These are phyloP conservation scores for Fraxinus americana DNA, from an alignment of 257 asterid species.

Conservation along the genomic window DNA sequence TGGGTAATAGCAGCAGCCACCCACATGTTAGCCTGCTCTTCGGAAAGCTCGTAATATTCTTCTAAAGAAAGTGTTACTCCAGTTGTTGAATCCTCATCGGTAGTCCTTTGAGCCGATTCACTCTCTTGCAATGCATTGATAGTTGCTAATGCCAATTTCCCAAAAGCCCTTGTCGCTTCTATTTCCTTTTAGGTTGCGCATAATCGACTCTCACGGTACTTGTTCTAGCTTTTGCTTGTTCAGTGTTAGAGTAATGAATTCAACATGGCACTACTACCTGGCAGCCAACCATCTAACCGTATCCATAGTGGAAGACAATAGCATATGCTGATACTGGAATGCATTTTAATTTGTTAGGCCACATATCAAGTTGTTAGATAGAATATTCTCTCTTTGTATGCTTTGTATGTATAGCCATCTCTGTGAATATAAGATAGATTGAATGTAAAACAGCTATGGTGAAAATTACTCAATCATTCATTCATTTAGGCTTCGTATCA, in stretches of 20 bases:
- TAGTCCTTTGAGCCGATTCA: slow-evolving; percentile 44
- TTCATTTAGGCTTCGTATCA: no score
- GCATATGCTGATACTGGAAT: no score
- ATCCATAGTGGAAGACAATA: no score
- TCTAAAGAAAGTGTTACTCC: slow-evolving; percentile 70
- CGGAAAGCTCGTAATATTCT: slow-evolving; percentile 88
- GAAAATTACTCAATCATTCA: no score
- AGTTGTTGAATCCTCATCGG: slow-evolving; percentile 46
- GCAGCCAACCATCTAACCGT: no score
- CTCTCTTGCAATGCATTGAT: slow-evolving; percentile 80
- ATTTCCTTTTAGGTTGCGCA: slow-evolving; percentile 85
- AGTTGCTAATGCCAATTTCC: slow-evolving; percentile 82
- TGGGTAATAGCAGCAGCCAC: slow-evolving; percentile 69
- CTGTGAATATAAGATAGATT: no score
- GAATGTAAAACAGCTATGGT: no score
- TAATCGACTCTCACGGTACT: slow-evolving; percentile 61
- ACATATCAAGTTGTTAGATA: no score
- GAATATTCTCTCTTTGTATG: no score
- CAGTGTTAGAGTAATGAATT: slow-evolving; percentile 20
- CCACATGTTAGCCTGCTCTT: slow-evolving; percentile 66
- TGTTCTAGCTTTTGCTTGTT: slow-evolving; percentile 69
- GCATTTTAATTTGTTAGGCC: no score
- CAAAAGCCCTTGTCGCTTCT: slow-evolving; percentile 86
- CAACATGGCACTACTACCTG: no score
- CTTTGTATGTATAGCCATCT: no score